Evolutionary conservation across 176 grass and related monocot species (phyloP).

Genomic region (Hsuehochloa calcarea): DNA sequence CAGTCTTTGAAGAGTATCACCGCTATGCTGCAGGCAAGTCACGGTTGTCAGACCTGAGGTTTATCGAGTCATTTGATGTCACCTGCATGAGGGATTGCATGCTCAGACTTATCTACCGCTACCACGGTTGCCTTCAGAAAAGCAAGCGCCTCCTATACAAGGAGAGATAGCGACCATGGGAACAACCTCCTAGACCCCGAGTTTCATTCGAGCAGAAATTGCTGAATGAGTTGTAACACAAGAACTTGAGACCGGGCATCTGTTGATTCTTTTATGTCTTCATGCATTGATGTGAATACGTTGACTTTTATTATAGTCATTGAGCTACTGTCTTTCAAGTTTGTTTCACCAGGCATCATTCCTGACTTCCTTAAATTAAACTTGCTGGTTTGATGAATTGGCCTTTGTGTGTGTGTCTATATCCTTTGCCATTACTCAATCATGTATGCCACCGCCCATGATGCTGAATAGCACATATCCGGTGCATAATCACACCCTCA

Average conservation of each 20-base stretch:
- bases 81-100: conserved; percentile 47
- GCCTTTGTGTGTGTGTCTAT: not conserved
- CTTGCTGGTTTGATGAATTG: not conserved
- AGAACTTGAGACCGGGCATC: not conserved
- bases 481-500: no score
- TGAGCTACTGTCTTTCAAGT: not conserved
- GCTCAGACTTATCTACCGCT: conserved; percentile 53
- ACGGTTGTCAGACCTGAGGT: conserved; percentile 44
- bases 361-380: not conserved
- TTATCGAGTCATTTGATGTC: conserved; percentile 56
- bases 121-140: conserved; percentile 44
- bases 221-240: not conserved
- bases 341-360: not conserved
- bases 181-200: not conserved
- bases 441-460: not conserved
- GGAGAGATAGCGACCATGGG: not conserved
- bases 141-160: conserved; percentile 45
- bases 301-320: not conserved
- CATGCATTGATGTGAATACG: conserved; percentile 21
- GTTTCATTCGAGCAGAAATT: not conserved
- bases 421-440: not conserved
- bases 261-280: conserved; percentile 28
- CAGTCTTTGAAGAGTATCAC: conserved; percentile 69
- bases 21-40: conserved; percentile 45
- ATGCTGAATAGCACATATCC: not conserved